Conservation (phyloP, 1,139 yeast genomes). For the Diutina pseudorugosa region DNA sequence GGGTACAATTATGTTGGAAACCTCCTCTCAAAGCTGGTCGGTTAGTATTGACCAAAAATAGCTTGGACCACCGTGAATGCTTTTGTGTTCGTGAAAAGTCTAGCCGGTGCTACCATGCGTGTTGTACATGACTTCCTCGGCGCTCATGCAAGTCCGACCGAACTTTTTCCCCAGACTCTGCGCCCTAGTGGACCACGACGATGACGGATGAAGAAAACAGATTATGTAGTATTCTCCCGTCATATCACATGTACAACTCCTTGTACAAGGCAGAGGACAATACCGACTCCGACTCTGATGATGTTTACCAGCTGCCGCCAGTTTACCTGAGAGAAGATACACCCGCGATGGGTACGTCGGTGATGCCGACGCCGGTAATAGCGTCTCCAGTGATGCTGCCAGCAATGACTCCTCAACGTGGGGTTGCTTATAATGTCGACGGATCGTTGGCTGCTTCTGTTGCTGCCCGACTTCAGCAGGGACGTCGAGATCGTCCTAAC, state of each 20-base stretch:
- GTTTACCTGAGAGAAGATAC: background rate
- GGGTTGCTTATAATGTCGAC: background rate
- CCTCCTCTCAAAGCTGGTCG: too few species aligned
- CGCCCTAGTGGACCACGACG: background rate
- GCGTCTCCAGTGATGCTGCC: background rate
- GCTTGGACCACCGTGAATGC: too few species aligned
- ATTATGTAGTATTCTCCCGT: constrained; percentile 2
- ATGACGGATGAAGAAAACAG: background rate
- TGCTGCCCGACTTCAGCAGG: background rate
- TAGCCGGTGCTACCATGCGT: too few species aligned
- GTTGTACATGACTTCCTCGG: background rate
- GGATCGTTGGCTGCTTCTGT: background rate
- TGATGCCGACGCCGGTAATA: background rate
- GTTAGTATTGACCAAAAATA: too few species aligned
- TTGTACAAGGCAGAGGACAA: background rate
- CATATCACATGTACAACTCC: constrained; percentile 3
- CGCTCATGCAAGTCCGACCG: background rate
- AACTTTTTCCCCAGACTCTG: background rate
- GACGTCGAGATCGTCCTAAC: background rate
- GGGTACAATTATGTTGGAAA: too few species aligned
- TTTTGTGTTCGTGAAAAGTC: too few species aligned
- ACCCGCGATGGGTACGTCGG: background rate
- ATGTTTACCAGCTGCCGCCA: background rate
- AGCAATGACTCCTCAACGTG: constrained; percentile 5
- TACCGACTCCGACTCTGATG: background rate